phyloP scores from a whole-genome alignment of 2,329 filamentous ascomycete species.

The Beauveria australis region DNA sequence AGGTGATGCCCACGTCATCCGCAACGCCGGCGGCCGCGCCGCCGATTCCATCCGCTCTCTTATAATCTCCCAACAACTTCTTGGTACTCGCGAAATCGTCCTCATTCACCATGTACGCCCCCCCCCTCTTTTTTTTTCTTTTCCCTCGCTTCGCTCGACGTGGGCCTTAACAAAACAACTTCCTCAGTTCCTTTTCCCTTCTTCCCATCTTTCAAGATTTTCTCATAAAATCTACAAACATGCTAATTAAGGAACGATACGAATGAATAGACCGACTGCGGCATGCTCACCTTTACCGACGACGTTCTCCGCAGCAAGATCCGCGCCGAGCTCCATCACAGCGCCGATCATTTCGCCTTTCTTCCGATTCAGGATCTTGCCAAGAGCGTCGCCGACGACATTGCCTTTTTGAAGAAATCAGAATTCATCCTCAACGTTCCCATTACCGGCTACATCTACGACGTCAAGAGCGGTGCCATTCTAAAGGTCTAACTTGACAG shows the following conservation, averaged over 20 bases:
- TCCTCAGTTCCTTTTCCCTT: no score
- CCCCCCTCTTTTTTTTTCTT: neutral
- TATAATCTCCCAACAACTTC: slow-evolving; percentile 69
- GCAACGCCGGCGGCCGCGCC: slow-evolving; percentile 62
- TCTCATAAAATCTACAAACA: no score
- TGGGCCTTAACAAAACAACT: neutral
- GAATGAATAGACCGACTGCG: slow-evolving; percentile 27
- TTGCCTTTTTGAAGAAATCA: slow-evolving; percentile 51
- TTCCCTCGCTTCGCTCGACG: neutral
- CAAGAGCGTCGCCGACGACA: slow-evolving; percentile 56
- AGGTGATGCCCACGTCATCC: slow-evolving; percentile 71
- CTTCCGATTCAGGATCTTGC: slow-evolving; percentile 57
- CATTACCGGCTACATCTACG: slow-evolving; percentile 69
- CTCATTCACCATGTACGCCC: slow-evolving; percentile 55
- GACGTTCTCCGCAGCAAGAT: slow-evolving; percentile 47
- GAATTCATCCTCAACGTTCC: slow-evolving; percentile 52
- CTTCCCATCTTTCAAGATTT: no score
- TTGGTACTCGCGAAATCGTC: slow-evolving; percentile 68
- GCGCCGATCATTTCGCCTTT: slow-evolving; percentile 50
- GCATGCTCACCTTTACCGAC: slow-evolving; percentile 63
- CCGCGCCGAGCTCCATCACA: slow-evolving; percentile 47
- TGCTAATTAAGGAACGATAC: no score
- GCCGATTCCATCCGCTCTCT: slow-evolving; percentile 65
- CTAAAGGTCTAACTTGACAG: neutral
- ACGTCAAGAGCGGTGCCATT: slow-evolving; percentile 62